Percentiles rank a stretch among this genome's conserved stretches.
phyloP scores from a whole-genome alignment of 1,284 basidiomycete genomes.

The Hymenochaete sp. region DNA sequence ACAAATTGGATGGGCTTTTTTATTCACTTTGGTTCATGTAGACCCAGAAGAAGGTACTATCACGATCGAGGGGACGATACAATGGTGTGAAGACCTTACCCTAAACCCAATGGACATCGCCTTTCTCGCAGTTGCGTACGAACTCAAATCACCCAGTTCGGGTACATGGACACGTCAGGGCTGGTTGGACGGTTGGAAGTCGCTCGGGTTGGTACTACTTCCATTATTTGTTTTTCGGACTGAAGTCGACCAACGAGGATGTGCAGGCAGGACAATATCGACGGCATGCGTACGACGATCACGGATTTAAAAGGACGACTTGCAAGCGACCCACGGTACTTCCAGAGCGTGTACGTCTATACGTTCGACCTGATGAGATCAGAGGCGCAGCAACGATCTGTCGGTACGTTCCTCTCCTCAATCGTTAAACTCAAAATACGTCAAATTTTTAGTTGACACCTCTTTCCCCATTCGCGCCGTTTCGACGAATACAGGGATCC shows the following conservation, averaged over 20 bases:
- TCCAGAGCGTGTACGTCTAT: conserved; percentile 81
- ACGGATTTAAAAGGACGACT: conserved; percentile 55
- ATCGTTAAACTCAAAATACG: neutral
- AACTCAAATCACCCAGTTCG: conserved; percentile 64
- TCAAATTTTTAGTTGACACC: neutral
- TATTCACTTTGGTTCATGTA: conserved; percentile 23
- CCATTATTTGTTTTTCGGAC: neutral
- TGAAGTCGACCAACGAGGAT: neutral
- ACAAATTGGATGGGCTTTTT: neutral
- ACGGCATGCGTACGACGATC: conserved; percentile 57
- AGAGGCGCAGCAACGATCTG: conserved; percentile 68
- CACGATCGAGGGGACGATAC: conserved; percentile 66
- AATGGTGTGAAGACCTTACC: conserved; percentile 56
- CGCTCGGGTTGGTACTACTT: conserved; percentile 42
- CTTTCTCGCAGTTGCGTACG: conserved; percentile 67
- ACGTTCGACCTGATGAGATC: conserved; percentile 81
- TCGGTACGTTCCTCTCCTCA: conserved; percentile 36
- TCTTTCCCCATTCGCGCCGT: conserved; percentile 17
- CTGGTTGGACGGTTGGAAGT: conserved; percentile 79
- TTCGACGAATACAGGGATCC: conserved; percentile 40
- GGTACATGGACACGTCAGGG: conserved; percentile 71
- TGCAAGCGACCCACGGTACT: conserved; percentile 63
- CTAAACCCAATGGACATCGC: conserved; percentile 72
- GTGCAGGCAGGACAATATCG: conserved; percentile 62
- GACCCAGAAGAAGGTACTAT: conserved; percentile 55